A percentile compares a stretch with the other conserved stretches of the same genome.
Conservation (phyloP, 164 flowering plant species). For the Macadamia integrifolia region DNA sequence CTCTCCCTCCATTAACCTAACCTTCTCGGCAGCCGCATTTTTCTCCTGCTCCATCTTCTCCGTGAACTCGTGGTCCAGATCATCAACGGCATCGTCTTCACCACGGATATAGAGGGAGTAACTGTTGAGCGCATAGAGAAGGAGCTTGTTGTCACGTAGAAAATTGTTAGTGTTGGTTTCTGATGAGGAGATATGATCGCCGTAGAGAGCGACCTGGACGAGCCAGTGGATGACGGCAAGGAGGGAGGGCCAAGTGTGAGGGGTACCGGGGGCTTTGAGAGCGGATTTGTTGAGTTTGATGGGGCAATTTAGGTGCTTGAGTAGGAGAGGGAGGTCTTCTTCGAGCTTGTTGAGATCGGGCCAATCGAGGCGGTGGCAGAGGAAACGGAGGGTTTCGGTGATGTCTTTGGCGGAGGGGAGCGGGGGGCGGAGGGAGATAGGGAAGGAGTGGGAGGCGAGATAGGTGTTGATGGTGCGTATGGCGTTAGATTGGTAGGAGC, state of each 20-base stretch:
- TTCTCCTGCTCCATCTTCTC: constrained; percentile 42
- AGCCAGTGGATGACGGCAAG: constrained; percentile 77
- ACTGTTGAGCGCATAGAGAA: constrained; percentile 32
- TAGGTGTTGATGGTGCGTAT: constrained; percentile 56
- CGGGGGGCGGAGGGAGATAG: constrained; percentile 41
- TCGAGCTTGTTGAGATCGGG: constrained; percentile 34
- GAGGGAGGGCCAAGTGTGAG: constrained; percentile 71
- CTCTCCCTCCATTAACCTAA: constrained; percentile 25
- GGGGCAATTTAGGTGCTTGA: constrained; percentile 59
- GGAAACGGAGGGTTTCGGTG: constrained; percentile 40
- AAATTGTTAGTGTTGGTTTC: not conserved
- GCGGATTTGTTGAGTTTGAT: constrained; percentile 61
- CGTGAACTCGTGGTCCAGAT: constrained; percentile 33
- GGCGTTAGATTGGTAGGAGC: constrained; percentile 47
- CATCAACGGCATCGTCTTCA: constrained; percentile 55
- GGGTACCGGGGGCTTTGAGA: constrained; percentile 65
- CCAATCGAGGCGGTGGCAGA: constrained; percentile 44
- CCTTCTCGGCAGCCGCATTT: constrained; percentile 19
- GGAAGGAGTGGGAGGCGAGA: constrained; percentile 43
- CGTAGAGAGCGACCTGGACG: constrained; percentile 54
- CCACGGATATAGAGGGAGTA: constrained; percentile 54
- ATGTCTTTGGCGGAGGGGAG: constrained; percentile 70
- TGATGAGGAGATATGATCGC: constrained; percentile 19
- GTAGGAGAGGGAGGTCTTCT: constrained; percentile 53
- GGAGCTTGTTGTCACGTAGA: constrained; percentile 8